Evolutionary conservation across 2,329 filamentous ascomycete species (phyloP).

Genomic region (Venturia nashicola): DNA sequence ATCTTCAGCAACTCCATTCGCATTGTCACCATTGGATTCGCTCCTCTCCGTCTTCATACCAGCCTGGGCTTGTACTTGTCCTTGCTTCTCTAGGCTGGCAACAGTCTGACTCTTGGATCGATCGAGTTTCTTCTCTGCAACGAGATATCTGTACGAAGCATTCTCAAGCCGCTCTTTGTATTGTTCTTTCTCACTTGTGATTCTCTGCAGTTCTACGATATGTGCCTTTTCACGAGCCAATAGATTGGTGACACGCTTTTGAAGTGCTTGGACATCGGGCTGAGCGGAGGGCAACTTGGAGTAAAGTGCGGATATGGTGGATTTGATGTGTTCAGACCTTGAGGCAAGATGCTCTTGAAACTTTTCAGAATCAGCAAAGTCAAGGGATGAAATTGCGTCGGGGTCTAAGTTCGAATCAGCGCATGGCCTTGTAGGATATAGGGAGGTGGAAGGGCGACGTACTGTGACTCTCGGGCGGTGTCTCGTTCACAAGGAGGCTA

Average conservation of each 20-base stretch:
- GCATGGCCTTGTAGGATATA: slow-evolving; percentile 12
- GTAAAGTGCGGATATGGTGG: slow-evolving; percentile 60
- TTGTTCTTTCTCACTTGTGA: slow-evolving; percentile 68
- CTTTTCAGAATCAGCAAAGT: slow-evolving; percentile 41
- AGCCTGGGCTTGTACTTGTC: slow-evolving; percentile 1
- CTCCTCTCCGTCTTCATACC: not conserved
- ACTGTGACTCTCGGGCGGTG: slow-evolving; percentile 1
- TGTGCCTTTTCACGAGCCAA: slow-evolving; percentile 75
- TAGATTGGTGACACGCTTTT: slow-evolving; percentile 61
- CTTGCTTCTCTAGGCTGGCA: slow-evolving; percentile 49
- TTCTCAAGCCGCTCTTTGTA: slow-evolving; percentile 77
- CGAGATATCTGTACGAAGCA: slow-evolving; percentile 82
- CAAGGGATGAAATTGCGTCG: slow-evolving; percentile 32
- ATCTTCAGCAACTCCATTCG: slow-evolving; percentile 45
- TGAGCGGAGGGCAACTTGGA: slow-evolving; percentile 31
- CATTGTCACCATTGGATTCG: slow-evolving; percentile 9
- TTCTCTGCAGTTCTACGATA: slow-evolving; percentile 60
- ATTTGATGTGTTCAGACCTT: slow-evolving; percentile 64
- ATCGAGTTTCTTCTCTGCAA: slow-evolving; percentile 90
- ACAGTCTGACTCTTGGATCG: slow-evolving; percentile 79
- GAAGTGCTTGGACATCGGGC: slow-evolving; percentile 60
- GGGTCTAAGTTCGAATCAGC: slow-evolving; percentile 24
- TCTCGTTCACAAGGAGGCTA: slow-evolving; percentile 1
- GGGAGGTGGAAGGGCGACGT: not conserved
- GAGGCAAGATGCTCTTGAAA: slow-evolving; percentile 73